These are phyloP conservation scores for Sporisorium exsertum DNA, from an alignment of 1,284 basidiomycete species.

Conservation along the genomic window DNA sequence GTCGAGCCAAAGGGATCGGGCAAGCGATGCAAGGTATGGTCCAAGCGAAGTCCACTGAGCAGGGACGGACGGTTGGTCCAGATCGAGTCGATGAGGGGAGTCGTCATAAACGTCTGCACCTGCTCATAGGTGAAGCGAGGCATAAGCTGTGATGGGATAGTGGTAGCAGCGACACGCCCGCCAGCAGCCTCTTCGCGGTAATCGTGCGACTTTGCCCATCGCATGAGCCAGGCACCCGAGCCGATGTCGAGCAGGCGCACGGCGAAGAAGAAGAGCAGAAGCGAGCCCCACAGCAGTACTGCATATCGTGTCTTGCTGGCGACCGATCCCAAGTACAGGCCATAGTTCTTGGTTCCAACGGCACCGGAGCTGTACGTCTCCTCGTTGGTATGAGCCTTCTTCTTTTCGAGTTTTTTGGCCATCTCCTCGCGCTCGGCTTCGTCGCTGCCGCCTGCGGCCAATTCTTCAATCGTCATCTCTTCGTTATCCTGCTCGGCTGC, in stretches of 20 bases:
- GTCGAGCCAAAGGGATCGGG: constrained; percentile 11
- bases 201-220: constrained; percentile 65
- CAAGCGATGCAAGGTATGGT: constrained; percentile 23
- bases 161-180: constrained; percentile 8
- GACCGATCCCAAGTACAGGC: constrained; percentile 61
- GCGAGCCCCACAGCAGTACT: constrained; percentile 54
- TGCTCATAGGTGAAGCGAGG: constrained; percentile 20
- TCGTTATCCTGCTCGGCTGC: constrained; percentile 26
- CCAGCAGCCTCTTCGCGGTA: constrained; percentile 20
- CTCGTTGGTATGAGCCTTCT: constrained; percentile 59
- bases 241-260: constrained; percentile 59
- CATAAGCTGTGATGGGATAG: constrained; percentile 3
- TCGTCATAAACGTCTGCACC: constrained; percentile 41
- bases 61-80: constrained; percentile 32
- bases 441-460: constrained; percentile 54
- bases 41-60: constrained; percentile 18
- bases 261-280: constrained; percentile 55
- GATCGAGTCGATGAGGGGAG: constrained; percentile 37
- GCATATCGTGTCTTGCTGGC: constrained; percentile 37
- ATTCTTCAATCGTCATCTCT: constrained; percentile 59
- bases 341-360: constrained; percentile 59
- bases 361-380: constrained; percentile 64
- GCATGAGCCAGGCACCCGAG: constrained; percentile 64
- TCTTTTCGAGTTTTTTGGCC: constrained; percentile 55
- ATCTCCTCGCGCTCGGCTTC: constrained; percentile 59